Evolutionary conservation across 345 rosid species (phyloP), one percentile per base, ranked within the genome.

Genomic region (Gossypioides kirkii): DNA sequence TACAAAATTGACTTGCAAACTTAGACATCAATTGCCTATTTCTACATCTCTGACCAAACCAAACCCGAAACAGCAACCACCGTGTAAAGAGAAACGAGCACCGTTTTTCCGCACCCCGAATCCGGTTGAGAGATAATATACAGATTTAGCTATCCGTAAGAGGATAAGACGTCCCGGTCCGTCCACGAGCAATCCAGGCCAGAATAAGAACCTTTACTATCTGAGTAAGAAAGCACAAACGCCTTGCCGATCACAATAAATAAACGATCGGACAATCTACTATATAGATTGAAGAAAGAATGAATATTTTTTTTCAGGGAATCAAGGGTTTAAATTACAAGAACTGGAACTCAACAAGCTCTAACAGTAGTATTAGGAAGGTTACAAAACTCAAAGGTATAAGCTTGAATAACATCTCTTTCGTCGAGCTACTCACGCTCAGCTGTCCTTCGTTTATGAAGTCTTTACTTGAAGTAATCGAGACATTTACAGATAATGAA

Each of bases 401-500:
- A 60, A 90, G 76, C 82, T 71, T 75, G 41, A 81, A 68, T 36
- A 86, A 79, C 79, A 82, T 71, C 71, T 89, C 84, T 66, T 61
- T 78, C 8, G 77, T 54, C 45, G 91, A 90, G 70, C 84, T 79
- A 77, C 74, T 84, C 77, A 59, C 63, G 69, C 84, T 83, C 63
- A 82, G 72, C 70, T 88, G 86, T 62, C 91, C 92, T 2, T 84
- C 85, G 61, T 82, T 85, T 72, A 93, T 83, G 54, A 81, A 82
- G 16, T 91, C 94, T 80, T 86, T 93, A 53, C 93, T 84, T 16
- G 83, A 82, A 61, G 90, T 80, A 55, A 93, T 80, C 0, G 99
- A 96, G 38, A 96, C 99, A 69, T 96, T 96, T 72, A 93, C 98
- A 38, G 96, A 83, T 77, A 71, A 74, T 1, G 98, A 93, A 82